Conservation (phyloP, 2,329 filamentous ascomycete species). For the Biscogniauxia mediterranea region DNA sequence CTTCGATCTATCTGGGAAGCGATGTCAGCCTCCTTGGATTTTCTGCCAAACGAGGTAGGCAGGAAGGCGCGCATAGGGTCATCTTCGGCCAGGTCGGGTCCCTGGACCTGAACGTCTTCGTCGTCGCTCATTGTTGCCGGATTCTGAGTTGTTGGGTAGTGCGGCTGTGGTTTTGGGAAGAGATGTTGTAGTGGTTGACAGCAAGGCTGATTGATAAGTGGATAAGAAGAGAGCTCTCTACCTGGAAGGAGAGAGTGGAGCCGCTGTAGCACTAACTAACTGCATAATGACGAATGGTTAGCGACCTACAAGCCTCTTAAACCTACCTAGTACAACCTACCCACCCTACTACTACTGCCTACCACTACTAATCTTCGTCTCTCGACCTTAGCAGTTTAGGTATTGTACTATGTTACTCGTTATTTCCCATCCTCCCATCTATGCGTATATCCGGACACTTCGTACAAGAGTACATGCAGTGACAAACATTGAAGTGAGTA, state of each 20-base stretch:
- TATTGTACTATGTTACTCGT: background rate
- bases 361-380: no score
- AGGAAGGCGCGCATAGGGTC: conserved; percentile 75
- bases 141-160: background rate
- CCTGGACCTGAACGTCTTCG: conserved; percentile 58
- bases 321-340: no score
- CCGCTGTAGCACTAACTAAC: conserved; percentile 4
- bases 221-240: background rate
- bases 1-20: conserved; percentile 78
- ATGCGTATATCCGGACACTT: background rate
- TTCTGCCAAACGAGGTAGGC: conserved; percentile 83
- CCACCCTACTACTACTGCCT: no score
- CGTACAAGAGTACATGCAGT: no score
- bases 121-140: conserved; percentile 54
- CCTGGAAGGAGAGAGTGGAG: conserved; percentile 1
- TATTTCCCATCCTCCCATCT: background rate
- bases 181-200: conserved; percentile 1
- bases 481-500: no score
- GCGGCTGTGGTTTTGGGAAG: conserved; percentile 2
- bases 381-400: no score
- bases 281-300: conserved; percentile 15
- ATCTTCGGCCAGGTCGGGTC: conserved; percentile 54
- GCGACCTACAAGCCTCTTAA: no score
- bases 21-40: conserved; percentile 69
- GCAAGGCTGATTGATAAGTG: conserved; percentile 6